phyloP scores from a whole-genome alignment of 805 yeast species.

The Wickerhamiella dianesei region DNA sequence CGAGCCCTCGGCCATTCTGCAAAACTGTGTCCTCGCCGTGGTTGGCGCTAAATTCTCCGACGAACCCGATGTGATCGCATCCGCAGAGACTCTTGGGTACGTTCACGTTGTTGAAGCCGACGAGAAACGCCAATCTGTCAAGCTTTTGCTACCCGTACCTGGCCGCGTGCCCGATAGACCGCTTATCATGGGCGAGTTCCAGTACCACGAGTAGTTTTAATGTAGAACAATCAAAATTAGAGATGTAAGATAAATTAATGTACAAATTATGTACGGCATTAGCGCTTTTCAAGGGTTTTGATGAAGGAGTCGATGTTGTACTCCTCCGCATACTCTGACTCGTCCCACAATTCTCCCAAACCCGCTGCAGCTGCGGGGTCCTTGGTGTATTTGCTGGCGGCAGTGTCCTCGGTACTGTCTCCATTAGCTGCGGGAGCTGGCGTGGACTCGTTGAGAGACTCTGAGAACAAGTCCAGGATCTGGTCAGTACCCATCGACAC shows the following conservation, averaged over 20 bases:
- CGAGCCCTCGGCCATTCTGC: slow-evolving; percentile 35
- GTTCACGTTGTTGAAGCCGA: slow-evolving; percentile 60
- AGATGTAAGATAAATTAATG: slow-evolving; percentile 2
- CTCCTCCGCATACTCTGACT: slow-evolving; percentile 90
- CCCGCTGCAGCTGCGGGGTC: slow-evolving; percentile 36
- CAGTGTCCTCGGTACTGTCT: slow-evolving; percentile 28
- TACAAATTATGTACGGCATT: neutral
- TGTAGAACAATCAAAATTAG: neutral
- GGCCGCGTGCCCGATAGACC: slow-evolving; percentile 69
- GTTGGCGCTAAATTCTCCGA: slow-evolving; percentile 38
- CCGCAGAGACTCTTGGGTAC: slow-evolving; percentile 62
- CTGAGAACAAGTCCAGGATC: slow-evolving; percentile 74
- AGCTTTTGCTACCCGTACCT: slow-evolving; percentile 74
- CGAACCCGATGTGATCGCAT: slow-evolving; percentile 34
- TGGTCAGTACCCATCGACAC: slow-evolving; percentile 95
- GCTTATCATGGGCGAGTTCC: slow-evolving; percentile 58
- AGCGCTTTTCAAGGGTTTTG: slow-evolving; percentile 45
- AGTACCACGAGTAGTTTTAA: slow-evolving; percentile 58
- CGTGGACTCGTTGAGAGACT: slow-evolving; percentile 38
- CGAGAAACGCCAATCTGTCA: slow-evolving; percentile 54
- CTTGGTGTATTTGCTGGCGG: slow-evolving; percentile 64
- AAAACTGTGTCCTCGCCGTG: slow-evolving; percentile 63
- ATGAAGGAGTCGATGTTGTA: slow-evolving; percentile 88
- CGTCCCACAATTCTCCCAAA: slow-evolving; percentile 91
- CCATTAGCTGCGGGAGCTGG: slow-evolving; percentile 21